These are phyloP conservation scores for Dendrothele bispora DNA, from an alignment of 768 basidiomycete species.

Conservation along the genomic window DNA sequence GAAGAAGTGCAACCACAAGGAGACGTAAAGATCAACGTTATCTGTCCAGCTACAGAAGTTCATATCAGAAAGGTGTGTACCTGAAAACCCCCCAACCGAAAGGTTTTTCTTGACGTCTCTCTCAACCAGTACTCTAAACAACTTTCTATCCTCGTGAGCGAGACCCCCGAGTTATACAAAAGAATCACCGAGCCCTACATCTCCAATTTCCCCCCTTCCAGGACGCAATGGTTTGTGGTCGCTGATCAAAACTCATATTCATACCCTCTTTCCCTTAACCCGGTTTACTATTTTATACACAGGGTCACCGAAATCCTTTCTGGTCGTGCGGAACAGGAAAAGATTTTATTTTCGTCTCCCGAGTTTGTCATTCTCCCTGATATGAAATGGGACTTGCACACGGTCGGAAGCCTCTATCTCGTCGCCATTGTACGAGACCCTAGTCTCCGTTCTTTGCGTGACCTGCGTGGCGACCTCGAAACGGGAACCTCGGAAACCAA, in stretches of 20 bases:
- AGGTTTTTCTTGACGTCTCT: not conserved
- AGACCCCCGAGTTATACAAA: conserved; percentile 80
- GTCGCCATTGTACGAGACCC: conserved; percentile 70
- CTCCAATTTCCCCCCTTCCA: conserved; percentile 63
- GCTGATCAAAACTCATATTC: not conserved
- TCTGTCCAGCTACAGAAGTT: conserved; percentile 86
- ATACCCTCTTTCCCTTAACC: not conserved
- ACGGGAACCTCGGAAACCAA: not conserved
- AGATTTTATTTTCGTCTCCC: conserved; percentile 62
- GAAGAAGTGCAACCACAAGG: conserved; percentile 35
- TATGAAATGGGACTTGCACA: conserved; percentile 93
- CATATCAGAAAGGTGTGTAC: conserved; percentile 77
- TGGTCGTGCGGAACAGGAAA: conserved; percentile 72
- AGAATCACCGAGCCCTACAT: conserved; percentile 80
- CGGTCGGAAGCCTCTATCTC: conserved; percentile 79
- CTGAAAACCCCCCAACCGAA: not conserved
- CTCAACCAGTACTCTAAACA: conserved; percentile 71
- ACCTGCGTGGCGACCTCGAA: conserved; percentile 44
- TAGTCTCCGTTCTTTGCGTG: conserved; percentile 70
- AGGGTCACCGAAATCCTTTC: conserved; percentile 88
- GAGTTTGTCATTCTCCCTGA: conserved; percentile 87
- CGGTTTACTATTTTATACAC: not conserved
- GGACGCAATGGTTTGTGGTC: conserved; percentile 81
- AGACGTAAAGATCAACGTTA: conserved; percentile 82
- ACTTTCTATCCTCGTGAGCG: conserved; percentile 66